Evolutionary conservation across 2,329 filamentous ascomycete genomes (phyloP).

Genomic region (Fusarium sp.): DNA sequence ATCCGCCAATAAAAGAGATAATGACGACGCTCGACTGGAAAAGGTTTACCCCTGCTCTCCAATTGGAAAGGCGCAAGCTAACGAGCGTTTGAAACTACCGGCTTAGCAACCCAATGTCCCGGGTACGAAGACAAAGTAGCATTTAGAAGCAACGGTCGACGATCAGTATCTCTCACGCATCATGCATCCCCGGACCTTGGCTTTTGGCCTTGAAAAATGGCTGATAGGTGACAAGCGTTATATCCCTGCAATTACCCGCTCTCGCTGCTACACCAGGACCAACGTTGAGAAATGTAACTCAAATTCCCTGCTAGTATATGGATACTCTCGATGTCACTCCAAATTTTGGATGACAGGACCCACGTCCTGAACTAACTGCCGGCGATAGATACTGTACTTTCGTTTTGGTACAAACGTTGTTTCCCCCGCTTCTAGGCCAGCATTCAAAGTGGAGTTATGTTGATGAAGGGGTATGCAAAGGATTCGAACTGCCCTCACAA

Average conservation of each 20-base stretch:
- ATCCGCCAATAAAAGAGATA: neutral
- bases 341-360: neutral
- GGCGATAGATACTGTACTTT: neutral
- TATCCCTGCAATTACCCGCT: constrained; percentile 5
- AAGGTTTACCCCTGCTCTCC: too few relatives aligned
- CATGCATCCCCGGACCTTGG: neutral
- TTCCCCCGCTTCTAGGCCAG: neutral
- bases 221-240: neutral
- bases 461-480: neutral
- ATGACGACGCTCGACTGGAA: neutral
- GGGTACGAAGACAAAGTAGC: constrained; percentile 6
- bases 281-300: constrained; percentile 16
- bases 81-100: constrained; percentile 8
- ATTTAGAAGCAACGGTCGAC: constrained; percentile 9
- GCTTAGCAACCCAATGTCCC: constrained; percentile 1
- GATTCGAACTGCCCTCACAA: neutral
- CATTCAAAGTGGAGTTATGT: neutral
- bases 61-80: neutral
- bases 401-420: neutral
- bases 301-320: neutral
- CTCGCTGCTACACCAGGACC: neutral
- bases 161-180: constrained; percentile 24
- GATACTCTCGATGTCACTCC: neutral
- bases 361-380: constrained; percentile 11
- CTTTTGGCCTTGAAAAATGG: neutral